phyloP scores from a whole-genome alignment of 805 yeast genomes.

The Sugiyamaella mastotermitis region DNA sequence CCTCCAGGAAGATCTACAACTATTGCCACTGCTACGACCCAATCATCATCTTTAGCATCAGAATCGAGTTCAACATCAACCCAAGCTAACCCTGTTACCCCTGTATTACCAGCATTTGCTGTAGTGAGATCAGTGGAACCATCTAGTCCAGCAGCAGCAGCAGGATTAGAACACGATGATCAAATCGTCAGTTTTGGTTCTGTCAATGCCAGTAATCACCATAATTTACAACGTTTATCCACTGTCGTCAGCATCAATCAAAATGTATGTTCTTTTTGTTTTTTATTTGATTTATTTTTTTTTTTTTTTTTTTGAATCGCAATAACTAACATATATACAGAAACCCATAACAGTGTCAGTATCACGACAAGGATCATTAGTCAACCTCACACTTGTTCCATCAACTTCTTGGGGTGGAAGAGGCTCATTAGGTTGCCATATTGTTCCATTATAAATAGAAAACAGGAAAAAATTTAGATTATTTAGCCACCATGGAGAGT shows the following conservation, averaged over 20 bases:
- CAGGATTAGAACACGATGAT: constrained; percentile 56
- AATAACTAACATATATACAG: constrained; percentile 6
- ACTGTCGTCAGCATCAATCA: constrained; percentile 37
- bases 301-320: neutral
- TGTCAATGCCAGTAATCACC: constrained; percentile 51
- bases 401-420: constrained; percentile 54
- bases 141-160: constrained; percentile 49
- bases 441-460: constrained; percentile 29
- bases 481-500: constrained; percentile 91
- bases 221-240: constrained; percentile 40
- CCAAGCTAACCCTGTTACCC: neutral
- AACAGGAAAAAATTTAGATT: constrained; percentile 1
- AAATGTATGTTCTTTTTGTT: constrained; percentile 16
- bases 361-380: constrained; percentile 15
- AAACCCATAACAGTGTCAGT: constrained; percentile 23
- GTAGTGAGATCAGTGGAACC: constrained; percentile 42
- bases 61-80: too few species aligned
- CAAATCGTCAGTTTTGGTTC: constrained; percentile 47
- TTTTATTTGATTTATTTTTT: neutral
- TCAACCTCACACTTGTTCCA: constrained; percentile 36
- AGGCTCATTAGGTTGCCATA: constrained; percentile 65
- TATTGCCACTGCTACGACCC: neutral
- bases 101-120: constrained; percentile 30
- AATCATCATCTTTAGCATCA: constrained; percentile 2
- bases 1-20: neutral